Base-by-base conservation (phyloP, 1,284 basidiomycete genomes). In the Xerocomus nothofagi region DNA sequence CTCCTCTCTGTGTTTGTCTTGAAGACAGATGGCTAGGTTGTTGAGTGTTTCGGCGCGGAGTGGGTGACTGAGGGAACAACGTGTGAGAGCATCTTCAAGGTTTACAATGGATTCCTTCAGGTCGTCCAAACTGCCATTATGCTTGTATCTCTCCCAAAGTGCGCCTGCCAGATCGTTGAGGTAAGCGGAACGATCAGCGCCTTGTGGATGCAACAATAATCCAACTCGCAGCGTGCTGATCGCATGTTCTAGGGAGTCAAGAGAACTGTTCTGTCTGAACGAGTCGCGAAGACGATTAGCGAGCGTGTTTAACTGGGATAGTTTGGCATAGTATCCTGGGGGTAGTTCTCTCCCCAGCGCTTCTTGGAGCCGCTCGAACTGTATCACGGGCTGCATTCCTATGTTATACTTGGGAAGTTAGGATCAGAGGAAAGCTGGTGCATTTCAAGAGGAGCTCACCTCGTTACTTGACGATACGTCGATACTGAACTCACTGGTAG, bases 21-120 rank as follows among this genome's bases (percentile, higher is more conserved):
- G 34, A 23, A 51, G 47, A 50, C 26, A 42, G 18, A 47, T 47
- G n/a, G 45, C 17, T 4, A 47, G 40, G 11, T 47, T 47, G 24
- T 44, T 44, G 31, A 47, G 45, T 17, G 30, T 47, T 34, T 47
- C 45, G 23, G 40, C 31, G 15, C 41, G 31, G 15, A 47, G 45
- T 27, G 31, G 41, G 11, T 47, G 45, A 14, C 24, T 20, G 11
- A 14, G 39, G 2, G 31, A 14, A 29, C 31, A 44, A 33, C 17
- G 31, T 7, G 31, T 27, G 6, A 29, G 30, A 7, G 31, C 31
- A 9, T 29, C 31, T 14, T 15, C 31, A 33, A 47, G 31, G 3
- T 33, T 27, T 29, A 34, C 6, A 4, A 24, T 44, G 18, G 31
- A 27, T 29, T 47, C 45, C 6, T 21, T 26, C 24, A 47, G 41